Conservation (phyloP, 345 rosid genomes). For the Arabis hirsuta region DNA sequence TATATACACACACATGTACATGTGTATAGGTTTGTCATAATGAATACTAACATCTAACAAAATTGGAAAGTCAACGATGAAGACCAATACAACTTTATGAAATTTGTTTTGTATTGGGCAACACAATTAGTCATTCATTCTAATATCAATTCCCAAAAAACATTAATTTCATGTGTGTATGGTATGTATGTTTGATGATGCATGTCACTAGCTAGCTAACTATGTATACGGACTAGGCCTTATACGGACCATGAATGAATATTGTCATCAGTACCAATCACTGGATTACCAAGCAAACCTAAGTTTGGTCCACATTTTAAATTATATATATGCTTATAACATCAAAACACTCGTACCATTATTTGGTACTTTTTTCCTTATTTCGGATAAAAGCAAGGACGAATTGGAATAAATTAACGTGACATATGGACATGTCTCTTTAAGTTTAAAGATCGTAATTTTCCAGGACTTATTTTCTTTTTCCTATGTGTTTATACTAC, state of each 20-base stretch:
- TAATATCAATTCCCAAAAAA: constrained; percentile 23
- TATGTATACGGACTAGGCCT: constrained; percentile 8
- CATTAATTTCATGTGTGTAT: not conserved
- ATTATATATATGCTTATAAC: constrained; percentile 10
- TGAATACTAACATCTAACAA: not conserved
- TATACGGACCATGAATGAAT: constrained; percentile 19
- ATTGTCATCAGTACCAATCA: not conserved
- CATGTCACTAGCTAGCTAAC: constrained; percentile 20
- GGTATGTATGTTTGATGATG: constrained; percentile 20
- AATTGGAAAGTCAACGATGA: constrained; percentile 36
- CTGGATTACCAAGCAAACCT: constrained; percentile 15
- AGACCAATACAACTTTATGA: constrained; percentile 7
- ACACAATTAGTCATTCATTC: constrained; percentile 20
- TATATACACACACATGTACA: not conserved
- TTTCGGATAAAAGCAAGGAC: constrained; percentile 13
- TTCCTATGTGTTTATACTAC: not conserved
- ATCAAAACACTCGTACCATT: constrained; percentile 38
- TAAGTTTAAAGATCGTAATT: constrained; percentile 1
- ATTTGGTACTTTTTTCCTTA: constrained; percentile 27
- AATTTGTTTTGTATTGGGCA: constrained; percentile 37
- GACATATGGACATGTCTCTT: constrained; percentile 15
- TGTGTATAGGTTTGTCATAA: constrained; percentile 14
- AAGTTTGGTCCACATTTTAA: constrained; percentile 32
- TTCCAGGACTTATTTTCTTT: not conserved
- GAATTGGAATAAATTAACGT: constrained; percentile 23